Evolutionary conservation across 352 stramenopile genomes (phyloP), one percentile per base, ranked within the genome.

Genomic region (Phytopythium cucurbitacearum): DNA sequence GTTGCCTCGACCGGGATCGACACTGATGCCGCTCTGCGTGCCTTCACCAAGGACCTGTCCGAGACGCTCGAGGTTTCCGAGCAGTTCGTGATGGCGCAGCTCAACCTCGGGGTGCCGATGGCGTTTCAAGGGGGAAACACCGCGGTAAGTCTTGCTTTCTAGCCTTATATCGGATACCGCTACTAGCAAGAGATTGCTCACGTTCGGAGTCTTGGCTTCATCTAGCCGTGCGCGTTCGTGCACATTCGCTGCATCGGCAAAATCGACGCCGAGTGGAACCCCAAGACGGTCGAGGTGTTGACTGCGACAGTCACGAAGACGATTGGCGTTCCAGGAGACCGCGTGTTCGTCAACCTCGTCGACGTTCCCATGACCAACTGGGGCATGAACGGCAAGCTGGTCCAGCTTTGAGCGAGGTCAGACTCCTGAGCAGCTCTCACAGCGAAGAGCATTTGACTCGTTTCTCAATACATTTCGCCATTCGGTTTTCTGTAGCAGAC

Each of bases 311-410:
- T 50, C 28, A 38, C 44, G 15, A 7, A 50, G 40, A 10, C 8
- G 37, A 36, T 56, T 39, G 48, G 48, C 38, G 15, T 56, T 6
- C 39, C 38, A 7, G 5, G 16, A 5, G 15, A 10, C 8, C 50
- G 50, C 41, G 34, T 48, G 7, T 56, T 37, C 28, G 38, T 56
- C 5, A 7, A 48, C 50, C 28, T 56, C 8, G 41, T 40, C 6
- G 28, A 38, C 15, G 48, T 53, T 35, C 13, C 21, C 32, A 9
- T 15, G 32, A 36, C 48, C 15, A 53, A 53, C 48, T 53, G 48
- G 48, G 48, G 36, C 13, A 40, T 35, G 16, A 45, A 54, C 33
- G 48, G 36, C 48, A 53, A 40, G 48, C 32, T 35, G 48, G 33
- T 50, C 7, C 16, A 15, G 7, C 21, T 7, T 7, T 12, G 5